Base-by-base conservation (phyloP, 192 early-diverging fungal species). In the Dimargaris cristalligena region DNA sequence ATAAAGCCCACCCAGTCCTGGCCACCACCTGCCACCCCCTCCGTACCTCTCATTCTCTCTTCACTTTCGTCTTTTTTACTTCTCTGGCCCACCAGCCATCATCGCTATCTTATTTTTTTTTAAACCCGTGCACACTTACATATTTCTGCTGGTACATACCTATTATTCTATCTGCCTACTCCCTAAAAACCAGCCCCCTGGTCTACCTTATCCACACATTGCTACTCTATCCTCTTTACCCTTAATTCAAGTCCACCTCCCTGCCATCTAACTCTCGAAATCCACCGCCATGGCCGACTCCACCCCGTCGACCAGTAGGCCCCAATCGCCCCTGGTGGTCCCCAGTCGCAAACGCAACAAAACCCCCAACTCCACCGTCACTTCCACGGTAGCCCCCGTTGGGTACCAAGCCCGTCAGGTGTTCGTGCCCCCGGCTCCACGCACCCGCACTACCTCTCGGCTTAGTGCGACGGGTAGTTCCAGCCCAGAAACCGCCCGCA, bases 401-500 rank as follows among this genome's bases (percentile, higher is more conserved):
- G 48, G 48, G 6, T 50, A 50, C 22, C 48, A 50, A n/a, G 26
- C 48, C 48, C 48, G 48, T n/a, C 48, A 50, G 26, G 48, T 50
- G 48, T 50, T 50, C 26, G 48, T n/a, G 6, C 48, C 48, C 6
- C 48, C 20, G 48, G 9, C 4, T 9, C 4, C 48, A 8, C 4
- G n/a, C 8, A 8, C 20, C 48, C 48, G 48, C 4, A 50, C 9
- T 4, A 8, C 38, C 8, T 10, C 38, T 16, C 38, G 38, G 16
- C 38, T 50, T n/a, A 50, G 48, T n/a, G 48, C 9, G 10, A 9
- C 20, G n/a, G 48, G 48, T n/a, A 11, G 6, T 10, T 6, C 8
- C 16, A n/a, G n/a, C n/a, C n/a, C n/a, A n/a, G 38, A 41, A 16
- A 41, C 8, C 22, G 48, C 10, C 48, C 10, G 22, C 10, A 8